These are phyloP conservation scores for Colletotrichum zoysiae DNA, from an alignment of 2,329 filamentous ascomycete species.

Conservation along the genomic window DNA sequence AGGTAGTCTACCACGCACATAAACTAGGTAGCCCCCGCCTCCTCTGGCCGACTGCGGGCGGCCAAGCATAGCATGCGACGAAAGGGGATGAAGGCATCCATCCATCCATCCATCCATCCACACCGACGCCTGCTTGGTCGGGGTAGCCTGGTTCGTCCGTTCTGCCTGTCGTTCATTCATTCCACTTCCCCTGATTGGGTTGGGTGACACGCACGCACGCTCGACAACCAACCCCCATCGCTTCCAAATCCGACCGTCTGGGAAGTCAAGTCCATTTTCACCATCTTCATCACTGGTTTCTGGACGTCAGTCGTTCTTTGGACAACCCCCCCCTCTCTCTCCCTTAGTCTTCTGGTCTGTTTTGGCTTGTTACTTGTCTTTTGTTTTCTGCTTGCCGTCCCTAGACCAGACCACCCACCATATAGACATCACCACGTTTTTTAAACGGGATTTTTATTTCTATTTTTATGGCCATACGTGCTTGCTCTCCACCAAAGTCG, in stretches of 20 bases:
- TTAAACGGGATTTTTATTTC: background rate
- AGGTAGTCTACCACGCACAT: too few relatives aligned
- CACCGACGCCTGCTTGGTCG: conserved; percentile 15
- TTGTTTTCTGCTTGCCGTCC: background rate
- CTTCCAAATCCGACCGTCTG: conserved; percentile 1
- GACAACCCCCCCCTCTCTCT: background rate
- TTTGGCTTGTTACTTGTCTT: background rate
- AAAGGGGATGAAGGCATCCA: conserved; percentile 23
- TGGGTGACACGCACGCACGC: background rate
- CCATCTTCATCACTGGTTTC: conserved; percentile 1
- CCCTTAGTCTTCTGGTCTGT: background rate
- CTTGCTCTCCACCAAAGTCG: background rate
- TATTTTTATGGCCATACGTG: background rate
- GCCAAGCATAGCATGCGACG: background rate
- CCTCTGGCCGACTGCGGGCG: conserved; percentile 7
- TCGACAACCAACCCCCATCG: background rate
- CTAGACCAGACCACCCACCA: background rate
- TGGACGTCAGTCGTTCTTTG: background rate
- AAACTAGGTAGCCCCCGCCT: background rate
- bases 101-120: too few relatives aligned
- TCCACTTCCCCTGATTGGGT: conserved; percentile 27
- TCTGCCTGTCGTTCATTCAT: background rate
- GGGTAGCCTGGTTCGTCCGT: conserved; percentile 2
- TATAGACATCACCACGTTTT: background rate
- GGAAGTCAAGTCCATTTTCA: background rate